Base-by-base conservation (phyloP, 2,329 filamentous ascomycete genomes). In the Clonostachys chloroleuca region DNA sequence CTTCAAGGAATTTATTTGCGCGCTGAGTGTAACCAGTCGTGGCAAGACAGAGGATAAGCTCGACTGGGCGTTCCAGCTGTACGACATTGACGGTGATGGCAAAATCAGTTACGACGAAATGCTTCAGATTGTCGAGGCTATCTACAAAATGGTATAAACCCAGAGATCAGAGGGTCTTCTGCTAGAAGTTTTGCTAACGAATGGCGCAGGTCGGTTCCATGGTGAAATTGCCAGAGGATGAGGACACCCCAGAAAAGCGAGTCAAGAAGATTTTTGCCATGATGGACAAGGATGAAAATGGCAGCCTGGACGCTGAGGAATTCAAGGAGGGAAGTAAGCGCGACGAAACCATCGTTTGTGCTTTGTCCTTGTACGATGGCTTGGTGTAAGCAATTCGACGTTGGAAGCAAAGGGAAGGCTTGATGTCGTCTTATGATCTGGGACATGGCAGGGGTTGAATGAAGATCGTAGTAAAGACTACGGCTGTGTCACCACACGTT, bases 271-370 rank as follows among this genome's bases (percentile, higher is more conserved):
- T 99, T 68, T 99, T 99, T 78, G 81, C 87, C 61, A 97, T 97
- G 94, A 99, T 99, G 94, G 94, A 99, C 77, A 99, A 99, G 80
- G 94, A 99, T 67, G 92, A 97, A 74, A 97, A 97, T 65, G 94
- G 92, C 58, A 95, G 89, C 63, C 74, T 99, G 59, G 92, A 97
- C 66, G 92, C 96, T 80, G 87, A 92, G 51, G 94, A 99, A 68
- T 99, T 99, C 78, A 97, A 97, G 74, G 94, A 99, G 73, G 94
- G 94, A 57, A 96, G 91, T 75, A 96, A 97, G 77, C 88, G 92
- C 50, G 94, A 99, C 70, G 92, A 97, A 75, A 99, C 94, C 10
- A 99, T 99, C 63, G 94, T 99, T 49, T 97, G 92, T 47, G 94
- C 94, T 34, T 76, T 99, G 62, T 96, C 92, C 49, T 78, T 99